Evolutionary conservation across 1,284 basidiomycete species (phyloP), one percentile per base, ranked within the genome.

Genomic region (Xerocomus amazonicus): DNA sequence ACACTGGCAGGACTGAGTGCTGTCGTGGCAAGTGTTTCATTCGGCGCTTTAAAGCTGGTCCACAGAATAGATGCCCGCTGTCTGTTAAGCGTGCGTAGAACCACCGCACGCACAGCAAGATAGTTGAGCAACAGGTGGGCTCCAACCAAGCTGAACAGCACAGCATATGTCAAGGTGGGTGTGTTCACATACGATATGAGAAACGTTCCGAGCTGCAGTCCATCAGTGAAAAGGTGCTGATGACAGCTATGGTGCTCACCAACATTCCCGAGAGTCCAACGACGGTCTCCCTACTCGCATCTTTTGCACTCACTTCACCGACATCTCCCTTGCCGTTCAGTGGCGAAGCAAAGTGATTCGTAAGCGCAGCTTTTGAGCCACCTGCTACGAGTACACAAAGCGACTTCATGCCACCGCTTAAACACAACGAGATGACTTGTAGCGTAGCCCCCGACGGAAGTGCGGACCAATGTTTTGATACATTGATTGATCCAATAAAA

Each of bases 281-380:
- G 0, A 85, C 78, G 0, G 84, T 87, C 62, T 87, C 83, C 57
- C 83, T 82, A 62, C 83, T 85, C 0, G 79, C 75, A 54, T 84
- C 83, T 60, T 87, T 87, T 1, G 84, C 84, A 51, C 79, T 85
- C 33, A 86, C 67, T 56, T 87, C 84, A 0, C 83, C 83, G 4
- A 86, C 71, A 55, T 87, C 83, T 3, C 83, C 83, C 41, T 59
- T 66, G 9, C 76, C 70, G 44, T 52, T 60, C 16, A 71, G 48
- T 3, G 80, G 75, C 2, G 73, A 75, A 1, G 82, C 78, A 57
- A 87, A 84, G 58, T 86, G 84, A 43, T 83, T 65, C 0, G 81
- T 78, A n/a, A 87, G 73, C 4, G 83, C 80, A 1, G 82, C 78
- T 60, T 84, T 87, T 0, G 84, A 83, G 3, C 84, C 83, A 17